Percentiles rank a stretch among this genome's conserved stretches.
phyloP scores from a whole-genome alignment of 2,329 filamentous ascomycete species.

The Stachybotrys chlorohalonatus region DNA sequence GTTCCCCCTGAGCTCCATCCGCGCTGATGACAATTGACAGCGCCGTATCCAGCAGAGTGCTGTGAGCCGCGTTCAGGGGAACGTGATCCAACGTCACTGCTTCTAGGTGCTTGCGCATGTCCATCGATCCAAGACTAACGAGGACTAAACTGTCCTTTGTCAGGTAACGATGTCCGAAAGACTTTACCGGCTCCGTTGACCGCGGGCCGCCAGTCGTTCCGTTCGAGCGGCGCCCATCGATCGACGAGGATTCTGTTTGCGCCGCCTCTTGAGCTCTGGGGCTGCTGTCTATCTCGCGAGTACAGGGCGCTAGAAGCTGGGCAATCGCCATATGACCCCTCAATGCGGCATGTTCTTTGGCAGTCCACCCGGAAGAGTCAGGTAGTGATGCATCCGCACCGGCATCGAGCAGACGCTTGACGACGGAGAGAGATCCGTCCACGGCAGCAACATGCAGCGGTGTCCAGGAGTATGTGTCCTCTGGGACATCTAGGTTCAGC shows the following conservation, averaged over 20 bases:
- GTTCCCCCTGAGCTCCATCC: constrained; percentile 74
- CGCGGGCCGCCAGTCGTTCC: constrained; percentile 36
- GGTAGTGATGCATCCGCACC: constrained; percentile 65
- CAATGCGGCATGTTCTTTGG: constrained; percentile 84
- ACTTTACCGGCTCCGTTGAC: constrained; percentile 73
- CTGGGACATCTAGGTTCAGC: constrained; percentile 65
- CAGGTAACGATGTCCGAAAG: constrained; percentile 92
- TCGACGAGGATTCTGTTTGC: constrained; percentile 35
- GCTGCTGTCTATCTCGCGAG: constrained; percentile 19
- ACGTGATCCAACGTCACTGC: constrained; percentile 84
- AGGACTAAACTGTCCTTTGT: constrained; percentile 82
- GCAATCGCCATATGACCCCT: constrained; percentile 82
- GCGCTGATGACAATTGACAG: constrained; percentile 87
- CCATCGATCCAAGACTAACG: constrained; percentile 91
- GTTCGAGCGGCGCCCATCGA: constrained; percentile 50
- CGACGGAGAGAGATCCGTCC: constrained; percentile 70
- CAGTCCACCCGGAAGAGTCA: constrained; percentile 89
- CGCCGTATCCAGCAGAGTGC: constrained; percentile 88
- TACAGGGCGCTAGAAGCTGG: constrained; percentile 51
- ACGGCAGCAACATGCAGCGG: constrained; percentile 90
- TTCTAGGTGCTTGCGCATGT: constrained; percentile 71
- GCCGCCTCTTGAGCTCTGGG: constrained; percentile 6
- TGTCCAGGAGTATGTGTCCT: constrained; percentile 87
- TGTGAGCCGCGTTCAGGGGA: constrained; percentile 77
- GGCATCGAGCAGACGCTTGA: constrained; percentile 66